phyloP scores from a whole-genome alignment of 805 yeast genomes.

The Candida michaelii region DNA sequence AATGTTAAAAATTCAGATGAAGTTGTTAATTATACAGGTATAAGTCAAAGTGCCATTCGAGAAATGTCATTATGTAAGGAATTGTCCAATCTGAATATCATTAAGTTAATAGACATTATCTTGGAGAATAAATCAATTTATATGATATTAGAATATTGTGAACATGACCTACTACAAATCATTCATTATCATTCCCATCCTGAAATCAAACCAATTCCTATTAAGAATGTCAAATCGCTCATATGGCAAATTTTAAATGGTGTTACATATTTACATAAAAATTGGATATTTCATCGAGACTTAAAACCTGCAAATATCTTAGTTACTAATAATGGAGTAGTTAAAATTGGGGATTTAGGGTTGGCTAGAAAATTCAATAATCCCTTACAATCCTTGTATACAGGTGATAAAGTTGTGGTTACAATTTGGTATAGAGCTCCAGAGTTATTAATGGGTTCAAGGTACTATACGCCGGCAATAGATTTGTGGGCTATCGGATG shows the following conservation, averaged over 20 bases:
- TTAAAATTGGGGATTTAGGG: conserved; percentile 94
- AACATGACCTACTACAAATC: conserved; percentile 90
- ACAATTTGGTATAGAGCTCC: conserved; percentile 97
- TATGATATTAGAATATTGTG: conserved; percentile 95
- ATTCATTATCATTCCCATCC: conserved; percentile 95
- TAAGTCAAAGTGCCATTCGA: conserved; percentile 92
- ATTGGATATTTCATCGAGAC: conserved; percentile 96
- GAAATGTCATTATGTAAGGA: conserved; percentile 96
- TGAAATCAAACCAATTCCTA: conserved; percentile 75
- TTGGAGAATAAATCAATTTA: conserved; percentile 87
- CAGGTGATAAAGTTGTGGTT: conserved; percentile 94
- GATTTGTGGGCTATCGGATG: conserved; percentile 97
- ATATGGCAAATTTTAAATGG: conserved; percentile 94
- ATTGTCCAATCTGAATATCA: conserved; percentile 74
- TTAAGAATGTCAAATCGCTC: conserved; percentile 74
- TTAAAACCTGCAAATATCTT: conserved; percentile 96
- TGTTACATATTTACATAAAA: conserved; percentile 85
- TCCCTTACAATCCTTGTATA: conserved; percentile 79
- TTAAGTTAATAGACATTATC: conserved; percentile 76
- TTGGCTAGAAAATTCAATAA: conserved; percentile 84
- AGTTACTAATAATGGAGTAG: conserved; percentile 88
- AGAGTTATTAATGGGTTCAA: conserved; percentile 44
- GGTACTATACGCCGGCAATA: conserved; percentile 57
- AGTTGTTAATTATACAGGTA: conserved; percentile 85
- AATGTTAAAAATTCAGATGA: conserved; percentile 54